Evolutionary conservation across 495 filamentous ascomycete species (phyloP).

Genomic region (Gamarada debralockiae): DNA sequence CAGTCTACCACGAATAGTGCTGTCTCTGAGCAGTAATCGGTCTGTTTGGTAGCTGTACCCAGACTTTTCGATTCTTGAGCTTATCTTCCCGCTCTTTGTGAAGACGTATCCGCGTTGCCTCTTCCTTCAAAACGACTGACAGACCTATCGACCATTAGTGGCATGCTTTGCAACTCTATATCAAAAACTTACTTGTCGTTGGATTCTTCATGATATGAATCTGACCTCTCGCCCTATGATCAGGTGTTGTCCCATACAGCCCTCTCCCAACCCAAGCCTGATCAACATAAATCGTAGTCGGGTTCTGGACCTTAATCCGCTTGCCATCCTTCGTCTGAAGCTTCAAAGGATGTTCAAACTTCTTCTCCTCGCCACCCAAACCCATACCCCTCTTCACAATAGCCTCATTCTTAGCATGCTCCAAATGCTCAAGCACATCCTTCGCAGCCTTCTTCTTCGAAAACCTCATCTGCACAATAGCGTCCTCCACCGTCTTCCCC

Average conservation of each 20-base stretch:
- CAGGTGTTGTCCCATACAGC: slow-evolving; percentile 44
- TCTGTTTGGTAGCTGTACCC: slow-evolving; percentile 80
- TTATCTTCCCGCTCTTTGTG: slow-evolving; percentile 73
- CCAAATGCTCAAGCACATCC: slow-evolving; percentile 73
- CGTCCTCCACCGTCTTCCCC: slow-evolving; percentile 89
- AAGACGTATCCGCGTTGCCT: slow-evolving; percentile 78
- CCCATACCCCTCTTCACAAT: slow-evolving; percentile 82
- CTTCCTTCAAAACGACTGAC: slow-evolving; percentile 85
- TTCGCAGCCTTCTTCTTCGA: slow-evolving; percentile 88
- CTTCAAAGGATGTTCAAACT: slow-evolving; percentile 29
- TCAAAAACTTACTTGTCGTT: slow-evolving; percentile 65
- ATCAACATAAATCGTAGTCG: slow-evolving; percentile 75
- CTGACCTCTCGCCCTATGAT: slow-evolving; percentile 66
- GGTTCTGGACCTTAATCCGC: slow-evolving; percentile 61
- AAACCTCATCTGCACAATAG: slow-evolving; percentile 92
- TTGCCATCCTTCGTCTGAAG: slow-evolving; percentile 54
- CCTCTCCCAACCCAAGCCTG: slow-evolving; percentile 90
- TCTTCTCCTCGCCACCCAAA: slow-evolving; percentile 43
- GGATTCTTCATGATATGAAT: slow-evolving; percentile 60
- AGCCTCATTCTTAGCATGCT: slow-evolving; percentile 72
- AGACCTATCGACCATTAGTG: slow-evolving; percentile 45
- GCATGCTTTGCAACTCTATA: no score
- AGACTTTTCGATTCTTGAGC: slow-evolving; percentile 65
- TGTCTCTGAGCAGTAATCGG: slow-evolving; percentile 75
- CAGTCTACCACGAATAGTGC: slow-evolving; percentile 79